Base-by-base conservation (phyloP, 495 filamentous ascomycete genomes). In the Penicillium coprophilum region DNA sequence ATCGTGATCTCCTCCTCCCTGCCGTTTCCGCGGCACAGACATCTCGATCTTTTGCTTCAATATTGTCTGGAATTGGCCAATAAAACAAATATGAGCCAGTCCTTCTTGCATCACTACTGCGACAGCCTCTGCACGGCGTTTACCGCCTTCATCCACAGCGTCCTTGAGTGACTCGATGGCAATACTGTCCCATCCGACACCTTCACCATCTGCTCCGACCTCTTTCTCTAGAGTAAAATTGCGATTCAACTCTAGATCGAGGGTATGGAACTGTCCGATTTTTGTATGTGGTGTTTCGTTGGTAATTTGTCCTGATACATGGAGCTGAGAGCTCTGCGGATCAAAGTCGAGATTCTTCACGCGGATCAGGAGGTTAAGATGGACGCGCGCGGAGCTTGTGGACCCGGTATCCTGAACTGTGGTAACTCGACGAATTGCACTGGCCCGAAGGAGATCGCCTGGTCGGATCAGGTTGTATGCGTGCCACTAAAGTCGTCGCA, bases 101-200 rank as follows among this genome's bases (percentile, higher is more conserved):
- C 93, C 94, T 61, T 97, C 93, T 57, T 96, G 90, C 90, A 97
- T 95, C 6, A 97, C 86, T 1, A 97, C 86, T 2, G 93, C 94
- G 40, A 89, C 86, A 20, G 94, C 82, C 59, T 92, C 87, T 0
- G 90, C 90, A 19, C 77, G 73, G 45, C 78, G 75, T 17, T 87
- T 84, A 32, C 89, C 87, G 28, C 87, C 80, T 59, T 87, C 82
- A 63, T 89, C 86, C 3, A 90, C 77, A 1, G 92, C 89, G 67
- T 96, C 92, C 50, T 83, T 80, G 6, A 98, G 77, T 52, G 85
- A 83, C 53, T 88, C 86, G 46, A 89, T 71, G 6, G 92, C 90
- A 4, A 98, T 88, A 67, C 87, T 89, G 68, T 97, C 95, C 94
- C 94, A 98, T 11, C 89, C 90, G 11, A 85, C 84, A 17, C 77